Evolutionary conservation across 495 filamentous ascomycete species (phyloP), one percentile per base, ranked within the genome.

Genomic region (Evernia prunastri): DNA sequence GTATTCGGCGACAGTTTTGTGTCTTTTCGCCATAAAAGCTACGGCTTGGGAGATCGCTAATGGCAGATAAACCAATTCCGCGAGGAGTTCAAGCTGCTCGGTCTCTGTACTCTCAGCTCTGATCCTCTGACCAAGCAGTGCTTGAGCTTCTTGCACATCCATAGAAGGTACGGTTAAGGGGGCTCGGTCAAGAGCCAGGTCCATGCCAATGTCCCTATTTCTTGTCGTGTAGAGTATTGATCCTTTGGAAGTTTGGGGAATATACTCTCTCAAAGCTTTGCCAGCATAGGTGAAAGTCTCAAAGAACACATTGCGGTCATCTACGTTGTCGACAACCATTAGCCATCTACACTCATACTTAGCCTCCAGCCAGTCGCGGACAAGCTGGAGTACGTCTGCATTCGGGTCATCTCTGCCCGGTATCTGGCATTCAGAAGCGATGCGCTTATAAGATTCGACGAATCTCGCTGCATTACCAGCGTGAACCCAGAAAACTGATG

Each of bases 401-500:
- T 47, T 15, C 13, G 56, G 56, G 49, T 64, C 63, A 29, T 64
- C 56, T 49, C 25, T 47, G 20, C 56, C 56, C 6, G 67, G 61
- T 33, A 78, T 66, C 11, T 72, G 62, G 29, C 64, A 67, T 58
- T 68, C 63, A 56, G 67, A 35, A 18, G 79, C 79, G 58, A 81
- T 79, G 0, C 72, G 62, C 63, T 70, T 75, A 60, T 77, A 82
- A 20, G 72, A 71, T 59, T 79, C 70, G 42, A 78, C 74, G 60
- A 82, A 79, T 60, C 67, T 70, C 10, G 69, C 65, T 25, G 63
- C 23, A 67, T 69, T 72, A 23, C 74, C 62, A 0, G 74, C 78
- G 15, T 77, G 71, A 1, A 82, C 71, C 81, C 80, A 84, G 67
- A 82, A 80, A 27, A 82, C 68, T 37, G 67, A 76, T 0, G 64